Evolutionary conservation across 1,284 basidiomycete genomes (phyloP), one percentile per base, ranked within the genome.

Genomic region (Pulchroboletus neoregius): DNA sequence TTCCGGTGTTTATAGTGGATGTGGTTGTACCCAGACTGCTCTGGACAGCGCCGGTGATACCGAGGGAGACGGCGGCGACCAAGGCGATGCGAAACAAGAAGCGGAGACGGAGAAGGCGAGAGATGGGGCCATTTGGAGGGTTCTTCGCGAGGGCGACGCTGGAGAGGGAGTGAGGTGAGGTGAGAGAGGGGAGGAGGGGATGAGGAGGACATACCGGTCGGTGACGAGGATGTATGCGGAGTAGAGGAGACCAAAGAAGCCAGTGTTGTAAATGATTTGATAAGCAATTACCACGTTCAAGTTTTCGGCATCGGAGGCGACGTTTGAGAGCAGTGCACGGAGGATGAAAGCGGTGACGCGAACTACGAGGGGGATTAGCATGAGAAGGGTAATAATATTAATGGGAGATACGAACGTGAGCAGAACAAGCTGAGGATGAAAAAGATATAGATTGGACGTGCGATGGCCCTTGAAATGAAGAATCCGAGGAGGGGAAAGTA

Each of bases 401-500:
- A n/a, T n/a, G 32, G 4, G 16, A 23, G 12, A 6, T 15, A 50
- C 75, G 49, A 46, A 78, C 77, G 64, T 11, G 60, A 13, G 49
- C 73, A 78, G 57, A 79, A 80, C 0, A 78, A 23, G 0, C 65
- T 47, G 28, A 78, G 56, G 5, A 69, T 49, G 45, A 71, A 53
- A 48, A 69, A 66, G 10, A 76, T 68, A 49, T 67, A 71, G 0
- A 65, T 70, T 1, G 67, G 68, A 2, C 62, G 61, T 10, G 11
- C 10, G 64, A 75, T 45, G 42, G 78, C 68, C 66, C 20, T 61
- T 8, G 53, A 68, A 70, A 72, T 2, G 49, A 71, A 74, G 54
- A 58, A 68, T 0, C 39, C 49, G 4, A 71, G 47, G 4, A 76
- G 58, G 0, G 66, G 67, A 0, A 58, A 18, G 52, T 78, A 80